Evolutionary conservation across 192 early-diverging fungal genomes (phyloP).

Genomic region (Gonapodya sp.): DNA sequence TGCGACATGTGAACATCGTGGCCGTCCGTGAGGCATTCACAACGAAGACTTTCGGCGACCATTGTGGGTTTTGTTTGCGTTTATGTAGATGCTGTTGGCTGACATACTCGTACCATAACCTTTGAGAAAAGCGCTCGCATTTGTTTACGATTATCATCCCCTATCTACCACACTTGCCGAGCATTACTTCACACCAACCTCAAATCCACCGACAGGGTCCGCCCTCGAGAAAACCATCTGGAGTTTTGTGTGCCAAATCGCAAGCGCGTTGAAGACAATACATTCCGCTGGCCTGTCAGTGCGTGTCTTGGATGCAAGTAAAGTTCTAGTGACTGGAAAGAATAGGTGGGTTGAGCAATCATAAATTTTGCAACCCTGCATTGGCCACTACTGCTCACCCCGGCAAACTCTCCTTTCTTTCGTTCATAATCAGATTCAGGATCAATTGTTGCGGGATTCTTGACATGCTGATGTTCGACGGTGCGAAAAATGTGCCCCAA

Average conservation of each 20-base stretch:
- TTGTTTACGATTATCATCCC: slow-evolving; percentile 94
- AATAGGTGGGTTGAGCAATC: slow-evolving; percentile 48
- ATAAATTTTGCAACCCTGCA: not conserved
- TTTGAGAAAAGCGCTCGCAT: slow-evolving; percentile 65
- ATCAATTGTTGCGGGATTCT: slow-evolving; percentile 62
- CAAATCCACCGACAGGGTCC: slow-evolving; percentile 12
- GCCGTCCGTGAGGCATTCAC: slow-evolving; percentile 90
- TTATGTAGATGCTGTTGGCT: not conserved
- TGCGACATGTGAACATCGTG: slow-evolving; percentile 75
- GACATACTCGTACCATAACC: not conserved
- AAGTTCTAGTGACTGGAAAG: slow-evolving; percentile 74
- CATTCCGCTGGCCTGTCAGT: slow-evolving; percentile 75
- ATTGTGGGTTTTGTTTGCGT: slow-evolving; percentile 34
- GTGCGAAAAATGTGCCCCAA: slow-evolving; percentile 46
- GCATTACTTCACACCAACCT: slow-evolving; percentile 49
- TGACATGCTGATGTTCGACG: slow-evolving; percentile 66
- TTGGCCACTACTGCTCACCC: not conserved
- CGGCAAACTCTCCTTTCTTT: no score
- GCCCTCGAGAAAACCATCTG: slow-evolving; percentile 66
- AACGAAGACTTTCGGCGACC: slow-evolving; percentile 89
- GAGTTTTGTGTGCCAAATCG: slow-evolving; percentile 72
- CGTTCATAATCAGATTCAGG: slow-evolving; percentile 43
- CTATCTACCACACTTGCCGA: slow-evolving; percentile 59
- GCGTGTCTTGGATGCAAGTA: slow-evolving; percentile 65
- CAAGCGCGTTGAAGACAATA: slow-evolving; percentile 67